A percentile compares a stretch with the other conserved stretches of the same genome.
phyloP scores from a whole-genome alignment of 257 asterid species.

The Handroanthus guayacan region DNA sequence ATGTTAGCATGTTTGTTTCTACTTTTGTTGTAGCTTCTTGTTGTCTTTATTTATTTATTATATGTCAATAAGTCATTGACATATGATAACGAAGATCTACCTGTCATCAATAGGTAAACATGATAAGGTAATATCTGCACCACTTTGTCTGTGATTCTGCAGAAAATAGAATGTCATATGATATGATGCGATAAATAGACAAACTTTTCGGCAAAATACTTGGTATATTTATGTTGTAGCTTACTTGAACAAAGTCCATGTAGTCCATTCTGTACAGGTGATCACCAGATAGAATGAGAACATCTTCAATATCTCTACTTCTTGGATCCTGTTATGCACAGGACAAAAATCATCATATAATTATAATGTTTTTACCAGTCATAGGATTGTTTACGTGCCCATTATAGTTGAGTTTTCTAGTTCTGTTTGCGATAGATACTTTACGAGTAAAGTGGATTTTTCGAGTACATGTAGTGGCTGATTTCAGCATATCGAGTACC shows the following conservation, averaged over 20 bases:
- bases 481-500: no score
- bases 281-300: conserved; percentile 95
- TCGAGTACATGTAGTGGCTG: no score
- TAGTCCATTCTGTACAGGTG: conserved; percentile 98
- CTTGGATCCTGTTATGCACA: conserved; percentile 73
- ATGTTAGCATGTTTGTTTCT: conserved; percentile 22
- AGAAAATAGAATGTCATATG: conserved; percentile 29
- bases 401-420: no score
- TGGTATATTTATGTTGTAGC: neutral
- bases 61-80: neutral
- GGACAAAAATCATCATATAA: neutral
- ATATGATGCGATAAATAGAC: conserved; percentile 12
- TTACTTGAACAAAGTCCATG: conserved; percentile 92
- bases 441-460: no score
- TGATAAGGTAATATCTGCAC: conserved; percentile 93
- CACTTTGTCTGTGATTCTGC: conserved; percentile 92
- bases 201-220: conserved; percentile 3
- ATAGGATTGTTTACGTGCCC: no score
- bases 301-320: conserved; percentile 94
- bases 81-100: conserved; percentile 45
- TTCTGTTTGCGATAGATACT: no score
- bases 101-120: conserved; percentile 81
- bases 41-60: no score
- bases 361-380: no score
- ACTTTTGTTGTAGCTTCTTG: no score